Percentiles rank a stretch among this genome's conserved stretches.
These are phyloP conservation scores for Gonapodya prolifera DNA, from an alignment of 192 early-diverging fungal species.

Conservation along the genomic window DNA sequence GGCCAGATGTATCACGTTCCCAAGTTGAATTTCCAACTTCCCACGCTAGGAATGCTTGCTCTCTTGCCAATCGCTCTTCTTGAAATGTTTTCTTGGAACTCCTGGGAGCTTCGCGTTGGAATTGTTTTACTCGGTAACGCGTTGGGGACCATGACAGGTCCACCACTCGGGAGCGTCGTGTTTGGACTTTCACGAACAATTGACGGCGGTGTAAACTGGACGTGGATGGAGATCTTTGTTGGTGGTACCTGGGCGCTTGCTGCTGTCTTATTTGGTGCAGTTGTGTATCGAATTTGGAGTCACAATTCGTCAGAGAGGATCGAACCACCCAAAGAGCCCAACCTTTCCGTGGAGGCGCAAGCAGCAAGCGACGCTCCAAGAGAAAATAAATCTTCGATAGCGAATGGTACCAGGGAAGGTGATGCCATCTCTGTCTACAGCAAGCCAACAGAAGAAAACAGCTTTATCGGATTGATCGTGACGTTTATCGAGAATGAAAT, in stretches of 20 bases:
- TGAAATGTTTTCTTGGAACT: not conserved
- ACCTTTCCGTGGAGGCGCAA: not conserved
- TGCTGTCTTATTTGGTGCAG: not conserved
- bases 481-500: not conserved
- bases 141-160: not conserved
- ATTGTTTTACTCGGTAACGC: not conserved
- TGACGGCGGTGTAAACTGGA: no score
- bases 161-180: not conserved
- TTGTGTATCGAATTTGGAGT: not conserved
- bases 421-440: no score
- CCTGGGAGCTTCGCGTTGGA: not conserved
- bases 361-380: not conserved
- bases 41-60: not conserved
- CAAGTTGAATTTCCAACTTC: not conserved
- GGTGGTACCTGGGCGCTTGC: not conserved
- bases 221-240: not conserved
- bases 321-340: not conserved
- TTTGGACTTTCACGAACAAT: not conserved
- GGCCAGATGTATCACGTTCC: not conserved
- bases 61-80: not conserved
- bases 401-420: not conserved
- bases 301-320: not conserved
- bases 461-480: not conserved
- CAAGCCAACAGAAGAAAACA: not conserved
- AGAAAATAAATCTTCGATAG: not conserved